Evolutionary conservation across 2,329 filamentous ascomycete genomes (phyloP), one percentile per base, ranked within the genome.

Genomic region (Emergomyces orientalis): DNA sequence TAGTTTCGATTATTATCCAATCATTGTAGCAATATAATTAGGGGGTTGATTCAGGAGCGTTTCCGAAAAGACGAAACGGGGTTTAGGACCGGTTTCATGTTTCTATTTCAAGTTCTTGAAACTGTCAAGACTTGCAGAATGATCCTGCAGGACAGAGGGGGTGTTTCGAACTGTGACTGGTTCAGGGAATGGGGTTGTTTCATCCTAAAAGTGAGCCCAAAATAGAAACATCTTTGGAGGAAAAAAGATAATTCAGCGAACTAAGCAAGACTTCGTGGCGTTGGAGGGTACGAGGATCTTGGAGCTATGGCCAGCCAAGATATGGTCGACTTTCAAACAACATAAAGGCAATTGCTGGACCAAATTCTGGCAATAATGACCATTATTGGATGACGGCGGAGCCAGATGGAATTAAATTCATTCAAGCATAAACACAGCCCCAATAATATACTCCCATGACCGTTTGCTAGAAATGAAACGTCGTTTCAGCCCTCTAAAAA

Each of bases 21-120:
- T 57, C 54, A 57, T 14, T 13, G 5, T 13, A 25, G 11, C 9
- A 27, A 39, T 57, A 57, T 25, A 39, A 57, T 25, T 57, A 57
- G 34, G 13, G 6, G 6, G 34, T 41, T 25, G 22, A 57, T 41
- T 58, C 55, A 58, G 34, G 55, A 19, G 55, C 13, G 55, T 58
- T 32, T 45, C 56, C 0, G n/a, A 59, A 47, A 6, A 59, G 25
- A 13, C n/a, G 56, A 59, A 59, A 59, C 56, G 14, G 25, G 34
- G 19, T 45, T n/a, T 13, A 47, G 41, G 1, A 47, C 22, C 25
- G 19, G 56, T 59, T 59, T 59, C 56, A 59, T 39, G 39, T 59
- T 45, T 59, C 39, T 59, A 59, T 59, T 47, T 59, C 17, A 17
- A 59, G 56, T 30, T 34, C 55, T 27, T 43, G 52, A 56, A 39